Percentiles rank a stretch among this genome's conserved stretches.
These are phyloP conservation scores for Diplodia scrobiculata DNA, from an alignment of 2,329 filamentous ascomycete genomes.

Conservation along the genomic window DNA sequence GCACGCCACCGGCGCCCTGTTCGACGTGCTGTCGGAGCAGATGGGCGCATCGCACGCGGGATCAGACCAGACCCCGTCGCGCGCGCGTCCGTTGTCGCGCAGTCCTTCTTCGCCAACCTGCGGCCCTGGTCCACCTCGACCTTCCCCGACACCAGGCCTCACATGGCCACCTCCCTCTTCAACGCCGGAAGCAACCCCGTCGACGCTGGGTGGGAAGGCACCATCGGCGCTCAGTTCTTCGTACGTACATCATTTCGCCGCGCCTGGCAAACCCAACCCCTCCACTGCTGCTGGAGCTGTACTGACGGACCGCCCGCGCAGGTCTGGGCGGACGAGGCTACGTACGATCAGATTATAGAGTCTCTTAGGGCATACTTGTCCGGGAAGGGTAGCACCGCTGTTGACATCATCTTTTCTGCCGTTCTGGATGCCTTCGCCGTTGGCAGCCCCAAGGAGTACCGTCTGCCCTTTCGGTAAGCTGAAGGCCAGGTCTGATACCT, in stretches of 20 bases:
- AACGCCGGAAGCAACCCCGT: neutral
- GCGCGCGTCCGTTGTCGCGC: neutral
- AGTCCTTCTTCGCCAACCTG: neutral
- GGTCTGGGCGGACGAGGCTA: neutral
- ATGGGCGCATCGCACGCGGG: neutral
- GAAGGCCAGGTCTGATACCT: neutral
- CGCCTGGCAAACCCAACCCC: neutral
- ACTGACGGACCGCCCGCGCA: neutral
- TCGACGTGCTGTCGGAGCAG: neutral
- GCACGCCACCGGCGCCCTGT: neutral
- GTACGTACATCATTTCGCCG: no score
- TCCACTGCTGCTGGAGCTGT: no score
- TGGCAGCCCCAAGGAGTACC: neutral
- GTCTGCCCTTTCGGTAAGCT: neutral
- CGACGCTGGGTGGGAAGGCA: neutral
- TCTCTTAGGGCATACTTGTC: neutral
- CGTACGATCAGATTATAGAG: neutral
- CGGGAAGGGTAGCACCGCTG: neutral
- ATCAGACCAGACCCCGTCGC: neutral
- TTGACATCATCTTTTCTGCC: neutral
- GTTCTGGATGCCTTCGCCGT: neutral
- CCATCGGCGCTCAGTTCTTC: neutral
- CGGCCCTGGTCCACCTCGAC: neutral
- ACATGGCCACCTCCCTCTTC: neutral
- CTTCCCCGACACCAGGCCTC: no score